Conservation (phyloP, 805 yeast genomes). For the Pichia paraexigua region DNA sequence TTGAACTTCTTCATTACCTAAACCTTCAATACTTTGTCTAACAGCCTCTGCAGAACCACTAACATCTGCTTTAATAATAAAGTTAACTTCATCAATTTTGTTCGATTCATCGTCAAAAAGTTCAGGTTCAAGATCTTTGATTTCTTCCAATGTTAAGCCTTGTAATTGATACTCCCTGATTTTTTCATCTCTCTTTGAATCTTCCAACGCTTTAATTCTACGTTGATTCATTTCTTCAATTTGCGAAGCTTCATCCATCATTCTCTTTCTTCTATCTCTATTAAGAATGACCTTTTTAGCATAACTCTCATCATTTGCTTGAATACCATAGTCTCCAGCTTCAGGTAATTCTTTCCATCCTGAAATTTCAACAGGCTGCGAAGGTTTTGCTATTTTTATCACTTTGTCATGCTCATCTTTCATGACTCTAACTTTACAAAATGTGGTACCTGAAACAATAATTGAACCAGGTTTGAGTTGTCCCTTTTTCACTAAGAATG, state of each 20-base stretch:
- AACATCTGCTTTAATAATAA: constrained; percentile 83
- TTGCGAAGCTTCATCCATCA: constrained; percentile 50
- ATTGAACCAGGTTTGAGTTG: constrained; percentile 59
- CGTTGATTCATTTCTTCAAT: constrained; percentile 65
- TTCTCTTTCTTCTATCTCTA: constrained; percentile 46
- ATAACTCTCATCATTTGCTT: constrained; percentile 62
- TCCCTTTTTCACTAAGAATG: constrained; percentile 77
- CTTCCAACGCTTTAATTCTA: constrained; percentile 47
- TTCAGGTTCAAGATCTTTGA: constrained; percentile 29
- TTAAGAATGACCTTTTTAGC: constrained; percentile 72
- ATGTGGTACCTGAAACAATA: constrained; percentile 81
- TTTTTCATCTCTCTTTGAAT: constrained; percentile 43
- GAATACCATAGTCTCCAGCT: constrained; percentile 79
- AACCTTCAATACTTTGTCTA: constrained; percentile 62
- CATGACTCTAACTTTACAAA: constrained; percentile 77
- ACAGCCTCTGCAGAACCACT: constrained; percentile 95
- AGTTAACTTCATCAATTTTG: constrained; percentile 36
- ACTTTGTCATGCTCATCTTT: constrained; percentile 63
- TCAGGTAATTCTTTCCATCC: constrained; percentile 95
- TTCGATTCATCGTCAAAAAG: constrained; percentile 26
- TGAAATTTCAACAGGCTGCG: constrained; percentile 81
- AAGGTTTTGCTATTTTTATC: constrained; percentile 66
- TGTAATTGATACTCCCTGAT: constrained; percentile 50
- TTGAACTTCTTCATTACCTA: constrained; percentile 84
- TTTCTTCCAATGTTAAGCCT: constrained; percentile 49